Evolutionary conservation across 768 basidiomycete species (phyloP).

Genomic region (Ramaria rubella): DNA sequence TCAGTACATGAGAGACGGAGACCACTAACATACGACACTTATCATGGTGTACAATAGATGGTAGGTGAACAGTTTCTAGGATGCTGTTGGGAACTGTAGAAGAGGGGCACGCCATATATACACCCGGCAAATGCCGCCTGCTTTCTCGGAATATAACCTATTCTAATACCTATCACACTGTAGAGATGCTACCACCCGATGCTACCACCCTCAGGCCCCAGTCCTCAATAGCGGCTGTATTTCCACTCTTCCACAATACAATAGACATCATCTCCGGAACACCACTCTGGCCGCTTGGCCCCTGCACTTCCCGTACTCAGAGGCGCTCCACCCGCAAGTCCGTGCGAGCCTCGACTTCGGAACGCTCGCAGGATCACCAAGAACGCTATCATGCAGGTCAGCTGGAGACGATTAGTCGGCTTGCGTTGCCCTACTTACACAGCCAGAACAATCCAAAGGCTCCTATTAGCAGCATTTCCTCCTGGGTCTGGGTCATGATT

Average conservation of each 20-base stretch:
- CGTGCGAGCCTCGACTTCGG: slow-evolving; percentile 23
- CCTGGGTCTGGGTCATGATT: slow-evolving; percentile 61
- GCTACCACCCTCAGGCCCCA: too few species aligned
- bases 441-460: slow-evolving; percentile 73
- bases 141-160: background rate
- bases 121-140: slow-evolving; percentile 3
- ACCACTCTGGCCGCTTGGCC: slow-evolving; percentile 39
- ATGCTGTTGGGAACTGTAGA: slow-evolving; percentile 9
- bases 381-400: slow-evolving; percentile 26
- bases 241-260: slow-evolving; percentile 70
- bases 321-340: slow-evolving; percentile 11
- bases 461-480: slow-evolving; percentile 65
- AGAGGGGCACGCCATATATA: slow-evolving; percentile 9
- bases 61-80: background rate
- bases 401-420: background rate
- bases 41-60: slow-evolving; percentile 44
- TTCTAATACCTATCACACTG: too few species aligned
- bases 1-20: background rate
- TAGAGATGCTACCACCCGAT: too few species aligned
- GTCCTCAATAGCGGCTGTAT: slow-evolving; percentile 26
- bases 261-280: slow-evolving; percentile 52
- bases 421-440: slow-evolving; percentile 39
- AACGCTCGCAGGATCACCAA: slow-evolving; percentile 37
- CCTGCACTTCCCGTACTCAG: slow-evolving; percentile 4
- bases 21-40: slow-evolving; percentile 28